Conservation (phyloP, 2,329 filamentous ascomycete genomes). For the Pseudocercospora eumusae region DNA sequence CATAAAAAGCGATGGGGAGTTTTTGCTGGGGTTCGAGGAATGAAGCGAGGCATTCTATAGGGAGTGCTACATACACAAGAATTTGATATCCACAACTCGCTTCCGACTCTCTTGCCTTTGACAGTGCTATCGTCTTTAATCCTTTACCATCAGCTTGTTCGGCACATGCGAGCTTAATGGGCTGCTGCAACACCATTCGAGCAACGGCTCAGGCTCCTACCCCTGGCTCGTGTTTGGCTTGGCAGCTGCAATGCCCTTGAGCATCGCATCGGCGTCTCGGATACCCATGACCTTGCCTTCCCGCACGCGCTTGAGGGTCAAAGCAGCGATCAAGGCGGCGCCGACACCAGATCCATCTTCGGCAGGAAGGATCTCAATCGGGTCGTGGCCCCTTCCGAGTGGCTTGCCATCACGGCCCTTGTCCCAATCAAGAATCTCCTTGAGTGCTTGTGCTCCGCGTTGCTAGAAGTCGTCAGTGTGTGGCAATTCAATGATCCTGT, state of each 20-base stretch:
- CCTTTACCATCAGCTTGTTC: not conserved
- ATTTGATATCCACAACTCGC: not conserved
- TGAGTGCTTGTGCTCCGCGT: conserved; percentile 81
- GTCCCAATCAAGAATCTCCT: conserved; percentile 95
- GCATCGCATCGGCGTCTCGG: conserved; percentile 51
- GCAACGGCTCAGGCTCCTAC: conserved; percentile 14
- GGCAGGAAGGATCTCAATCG: conserved; percentile 81
- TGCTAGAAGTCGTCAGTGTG: conserved; percentile 42
- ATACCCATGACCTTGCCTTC: conserved; percentile 62
- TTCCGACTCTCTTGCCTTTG: not conserved
- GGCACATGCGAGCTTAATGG: not conserved
- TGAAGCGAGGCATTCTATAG: not conserved
- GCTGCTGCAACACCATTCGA: not conserved
- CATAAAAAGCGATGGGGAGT: not conserved
- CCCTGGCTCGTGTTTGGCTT: conserved; percentile 25
- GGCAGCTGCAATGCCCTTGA: conserved; percentile 39
- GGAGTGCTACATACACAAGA: not conserved
- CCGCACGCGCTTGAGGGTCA: conserved; percentile 64
- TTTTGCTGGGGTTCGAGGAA: not conserved
- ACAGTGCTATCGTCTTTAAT: not conserved
- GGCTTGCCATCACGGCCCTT: conserved; percentile 66
- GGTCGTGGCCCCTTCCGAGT: conserved; percentile 64
- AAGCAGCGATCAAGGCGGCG: conserved; percentile 83
- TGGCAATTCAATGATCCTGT: not conserved
- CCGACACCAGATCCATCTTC: conserved; percentile 98